Evolutionary conservation across 2,329 filamentous ascomycete genomes (phyloP).

Genomic region (Ascochyta rabiei): DNA sequence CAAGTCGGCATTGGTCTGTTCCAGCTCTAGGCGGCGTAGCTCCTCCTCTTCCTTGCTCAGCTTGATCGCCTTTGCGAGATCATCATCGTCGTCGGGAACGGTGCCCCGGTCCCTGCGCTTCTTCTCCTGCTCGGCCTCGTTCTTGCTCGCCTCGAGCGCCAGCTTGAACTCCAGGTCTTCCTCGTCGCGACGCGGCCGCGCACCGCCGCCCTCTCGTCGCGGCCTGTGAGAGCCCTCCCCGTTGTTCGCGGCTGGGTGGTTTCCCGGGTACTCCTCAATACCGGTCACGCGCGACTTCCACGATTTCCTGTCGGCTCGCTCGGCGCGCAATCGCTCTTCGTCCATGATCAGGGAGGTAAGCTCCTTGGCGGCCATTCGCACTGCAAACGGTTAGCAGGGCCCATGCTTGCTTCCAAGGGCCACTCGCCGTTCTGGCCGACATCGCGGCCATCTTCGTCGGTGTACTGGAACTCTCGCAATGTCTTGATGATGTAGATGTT

Average conservation of each 20-base stretch:
- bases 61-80: constrained; percentile 92
- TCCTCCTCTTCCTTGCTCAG: constrained; percentile 96
- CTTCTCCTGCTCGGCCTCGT: constrained; percentile 89
- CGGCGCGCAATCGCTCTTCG: constrained; percentile 87
- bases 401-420: background rate
- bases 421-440: constrained; percentile 91
- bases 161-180: constrained; percentile 85
- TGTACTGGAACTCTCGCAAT: constrained; percentile 92
- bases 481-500: constrained; percentile 99
- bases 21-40: constrained; percentile 79
- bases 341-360: constrained; percentile 90
- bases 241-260: constrained; percentile 40
- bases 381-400: constrained; percentile 56
- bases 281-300: constrained; percentile 98
- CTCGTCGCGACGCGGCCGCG: constrained; percentile 66
- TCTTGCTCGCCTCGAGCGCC: constrained; percentile 92
- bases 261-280: constrained; percentile 76
- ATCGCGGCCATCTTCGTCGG: constrained; percentile 93
- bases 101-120: constrained; percentile 67
- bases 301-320: constrained; percentile 87
- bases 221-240: constrained; percentile 48
- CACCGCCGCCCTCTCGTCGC: constrained; percentile 40
- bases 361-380: constrained; percentile 94
- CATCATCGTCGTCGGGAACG: constrained; percentile 69
- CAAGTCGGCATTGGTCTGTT: constrained; percentile 81